Base-by-base conservation (phyloP, 345 rosid species). In the Heritiera littoralis region DNA sequence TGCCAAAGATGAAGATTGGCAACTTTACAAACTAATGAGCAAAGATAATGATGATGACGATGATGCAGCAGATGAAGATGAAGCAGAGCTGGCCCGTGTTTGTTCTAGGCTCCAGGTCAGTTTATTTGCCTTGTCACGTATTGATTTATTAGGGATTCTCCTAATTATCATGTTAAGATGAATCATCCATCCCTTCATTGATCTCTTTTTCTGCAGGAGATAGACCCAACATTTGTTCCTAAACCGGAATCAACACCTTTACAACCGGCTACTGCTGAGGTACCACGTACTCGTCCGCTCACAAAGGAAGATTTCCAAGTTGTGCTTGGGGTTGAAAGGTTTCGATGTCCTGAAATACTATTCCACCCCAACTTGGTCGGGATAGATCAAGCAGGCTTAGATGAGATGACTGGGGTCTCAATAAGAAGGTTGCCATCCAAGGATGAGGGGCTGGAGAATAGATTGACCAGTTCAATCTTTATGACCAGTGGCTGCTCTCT, bases 1-100 rank as follows among this genome's bases (percentile, higher is more conserved):
- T 67, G 84, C 97, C 77, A 92, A 68, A 85, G 99, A 96, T 75
- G 99, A 96, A 88, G 97, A 96, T 84, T 92, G 99, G 99, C 95
- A 96, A 76, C 96, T 96, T 30, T 94, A 96, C 88, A 92, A 96
- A 76, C 87, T 88, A 51, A 96, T 94, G 97, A 88, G 98, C 87
- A 91, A 85, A 84, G 97, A 94, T 84, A 86, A 93, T 17, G 97
- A 94, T 18, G 97, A 92, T 0, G 97, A 92, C 18, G 97, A 92
- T 9, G 95, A 91, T 52, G 89, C 82, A 66, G 83, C 78, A 12
- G 99, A 96, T 63, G 88, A 86, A 63, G 93, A 89, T 72, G 97
- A 94, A 77, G 85, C 88, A 30, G 97, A 92, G 88, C 87, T 94
- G 76, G 82, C 86, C 61, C 95, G 89, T 56, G 70, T 96, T 81